A percentile compares a stretch with the other conserved stretches of the same genome.
Evolutionary conservation across 2,329 filamentous ascomycete genomes (phyloP).

Genomic region (Pseudogymnoascus sp.): DNA sequence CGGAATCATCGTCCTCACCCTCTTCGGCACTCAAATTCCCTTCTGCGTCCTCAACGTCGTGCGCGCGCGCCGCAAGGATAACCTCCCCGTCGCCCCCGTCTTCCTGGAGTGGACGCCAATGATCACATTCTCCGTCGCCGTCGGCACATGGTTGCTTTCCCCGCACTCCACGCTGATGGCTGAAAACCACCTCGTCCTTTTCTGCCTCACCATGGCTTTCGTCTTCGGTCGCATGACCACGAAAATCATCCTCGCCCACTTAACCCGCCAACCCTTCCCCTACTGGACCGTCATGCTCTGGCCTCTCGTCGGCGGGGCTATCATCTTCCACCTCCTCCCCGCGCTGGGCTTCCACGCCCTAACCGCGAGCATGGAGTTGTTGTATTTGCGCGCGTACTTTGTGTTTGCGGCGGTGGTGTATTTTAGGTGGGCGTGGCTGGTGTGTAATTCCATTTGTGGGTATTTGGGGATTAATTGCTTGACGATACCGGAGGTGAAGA

Average conservation of each 20-base stretch:
- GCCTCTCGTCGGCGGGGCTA: constrained; percentile 76
- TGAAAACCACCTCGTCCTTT: constrained; percentile 83
- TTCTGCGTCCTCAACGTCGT: constrained; percentile 84
- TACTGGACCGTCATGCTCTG: constrained; percentile 91
- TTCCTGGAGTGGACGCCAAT: constrained; percentile 95
- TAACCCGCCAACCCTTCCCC: constrained; percentile 88
- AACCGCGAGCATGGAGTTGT: constrained; percentile 57
- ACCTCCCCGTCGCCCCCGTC: constrained; percentile 68
- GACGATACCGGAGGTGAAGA: constrained; percentile 62
- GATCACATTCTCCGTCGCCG: constrained; percentile 65
- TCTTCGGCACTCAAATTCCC: constrained; percentile 69
- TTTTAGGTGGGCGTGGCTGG: constrained; percentile 83
- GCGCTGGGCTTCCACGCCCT: constrained; percentile 61
- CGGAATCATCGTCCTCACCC: constrained; percentile 54
- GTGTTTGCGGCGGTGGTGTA: constrained; percentile 78
- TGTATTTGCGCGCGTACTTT: constrained; percentile 79
- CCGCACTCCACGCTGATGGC: constrained; percentile 73
- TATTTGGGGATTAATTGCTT: constrained; percentile 92
- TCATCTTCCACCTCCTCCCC: constrained; percentile 69
- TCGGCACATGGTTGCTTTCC: constrained; percentile 79
- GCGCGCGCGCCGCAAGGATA: constrained; percentile 60
- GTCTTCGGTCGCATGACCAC: constrained; percentile 98
- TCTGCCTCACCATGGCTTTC: constrained; percentile 90
- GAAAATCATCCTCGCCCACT: constrained; percentile 94
- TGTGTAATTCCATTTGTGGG: constrained; percentile 83